Conservation (phyloP, 129 eudicot genomes). For the Kitagawia praeruptora region DNA sequence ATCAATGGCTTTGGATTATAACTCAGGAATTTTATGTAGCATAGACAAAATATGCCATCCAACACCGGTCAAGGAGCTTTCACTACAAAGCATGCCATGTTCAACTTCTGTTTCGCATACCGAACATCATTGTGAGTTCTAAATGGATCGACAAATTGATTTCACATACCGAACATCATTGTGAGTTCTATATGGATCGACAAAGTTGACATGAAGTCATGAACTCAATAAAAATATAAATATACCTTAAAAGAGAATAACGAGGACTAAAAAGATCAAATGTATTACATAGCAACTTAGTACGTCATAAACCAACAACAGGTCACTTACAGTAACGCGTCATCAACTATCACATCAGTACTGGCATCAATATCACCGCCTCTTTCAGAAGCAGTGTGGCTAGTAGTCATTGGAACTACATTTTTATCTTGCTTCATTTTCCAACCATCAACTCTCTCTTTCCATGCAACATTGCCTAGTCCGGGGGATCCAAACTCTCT, state of each 20-base stretch:
- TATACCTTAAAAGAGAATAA: not conserved
- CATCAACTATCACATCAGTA: conserved; percentile 73
- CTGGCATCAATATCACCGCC: conserved; percentile 95
- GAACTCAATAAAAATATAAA: not conserved
- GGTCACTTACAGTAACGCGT: conserved; percentile 63
- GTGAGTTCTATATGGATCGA: not conserved
- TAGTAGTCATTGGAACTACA: conserved; percentile 59
- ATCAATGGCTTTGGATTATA: not conserved
- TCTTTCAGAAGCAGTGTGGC: conserved; percentile 94
- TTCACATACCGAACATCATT: not conserved
- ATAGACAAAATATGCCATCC: not conserved
- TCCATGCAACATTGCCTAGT: conserved; percentile 96
- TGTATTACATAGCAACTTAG: not conserved
- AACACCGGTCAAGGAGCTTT: not conserved
- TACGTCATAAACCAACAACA: not conserved
- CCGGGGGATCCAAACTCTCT: conserved; percentile 93
- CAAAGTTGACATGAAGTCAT: not conserved
- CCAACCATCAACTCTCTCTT: conserved; percentile 99
- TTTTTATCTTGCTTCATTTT: conserved; percentile 89
- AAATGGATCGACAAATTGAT: not conserved
- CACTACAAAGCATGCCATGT: not conserved
- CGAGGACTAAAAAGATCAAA: not conserved
- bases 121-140: not conserved
- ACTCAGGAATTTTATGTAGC: not conserved
- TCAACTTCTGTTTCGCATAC: too few species aligned